Conservation (phyloP, 1,284 basidiomycete species). For the Trichosporon coremiiforme region DNA sequence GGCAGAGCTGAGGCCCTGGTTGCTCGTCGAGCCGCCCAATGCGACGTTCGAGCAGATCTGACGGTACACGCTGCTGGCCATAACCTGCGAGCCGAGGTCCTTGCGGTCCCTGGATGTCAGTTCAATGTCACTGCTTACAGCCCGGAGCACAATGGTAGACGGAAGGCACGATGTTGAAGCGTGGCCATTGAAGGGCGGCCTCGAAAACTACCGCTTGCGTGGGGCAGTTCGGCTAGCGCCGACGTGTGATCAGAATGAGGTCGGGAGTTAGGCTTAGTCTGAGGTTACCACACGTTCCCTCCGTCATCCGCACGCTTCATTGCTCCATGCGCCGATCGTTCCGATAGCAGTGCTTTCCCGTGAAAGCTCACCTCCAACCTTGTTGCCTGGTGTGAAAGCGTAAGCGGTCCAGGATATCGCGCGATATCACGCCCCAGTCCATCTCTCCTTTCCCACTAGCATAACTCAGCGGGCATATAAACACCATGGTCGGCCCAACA, state of each 20-base stretch:
- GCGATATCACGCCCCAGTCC: constrained; percentile 3
- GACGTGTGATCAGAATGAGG: background rate
- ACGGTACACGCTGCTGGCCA: background rate
- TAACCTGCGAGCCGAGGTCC: background rate
- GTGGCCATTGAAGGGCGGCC: too few species aligned
- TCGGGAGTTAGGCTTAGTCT: background rate
- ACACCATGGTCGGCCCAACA: background rate
- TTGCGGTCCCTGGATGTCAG: background rate
- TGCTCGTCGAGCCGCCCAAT: background rate
- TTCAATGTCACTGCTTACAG: too few species aligned
- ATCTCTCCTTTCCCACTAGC: background rate
- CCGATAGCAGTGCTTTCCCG: constrained; percentile 9
- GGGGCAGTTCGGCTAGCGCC: background rate
- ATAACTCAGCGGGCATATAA: background rate
- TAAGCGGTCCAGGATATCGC: background rate
- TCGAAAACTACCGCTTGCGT: too few species aligned
- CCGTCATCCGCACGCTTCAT: background rate
- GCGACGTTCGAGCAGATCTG: constrained; percentile 2
- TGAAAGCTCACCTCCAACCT: background rate
- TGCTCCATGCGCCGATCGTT: constrained; percentile 4
- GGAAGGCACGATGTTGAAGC: too few species aligned
- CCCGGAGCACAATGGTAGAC: too few species aligned
- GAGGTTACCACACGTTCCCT: background rate
- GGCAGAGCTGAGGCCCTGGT: background rate
- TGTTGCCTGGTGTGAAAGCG: constrained; percentile 4